Conservation (phyloP, 345 rosid species). For the Noccaea caerulescens region DNA sequence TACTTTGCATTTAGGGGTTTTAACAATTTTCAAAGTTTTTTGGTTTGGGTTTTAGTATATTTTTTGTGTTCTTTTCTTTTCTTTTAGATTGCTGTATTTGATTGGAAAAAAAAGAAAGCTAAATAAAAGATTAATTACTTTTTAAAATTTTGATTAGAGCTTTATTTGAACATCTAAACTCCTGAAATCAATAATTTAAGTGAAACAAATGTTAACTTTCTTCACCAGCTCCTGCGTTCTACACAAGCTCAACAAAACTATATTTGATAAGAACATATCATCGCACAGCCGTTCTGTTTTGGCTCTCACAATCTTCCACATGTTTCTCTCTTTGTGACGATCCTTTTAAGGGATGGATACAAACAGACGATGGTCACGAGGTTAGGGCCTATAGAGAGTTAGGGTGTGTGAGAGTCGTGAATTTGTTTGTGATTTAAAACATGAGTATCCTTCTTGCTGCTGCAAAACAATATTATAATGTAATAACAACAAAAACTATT, state of each 20-base stretch:
- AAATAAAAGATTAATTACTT: conserved; percentile 9
- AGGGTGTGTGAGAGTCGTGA: conserved; percentile 23
- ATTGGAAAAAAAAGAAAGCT: neutral
- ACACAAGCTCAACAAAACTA: neutral
- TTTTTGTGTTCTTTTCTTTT: neutral
- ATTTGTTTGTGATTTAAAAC: conserved; percentile 12
- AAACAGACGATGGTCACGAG: conserved; percentile 12
- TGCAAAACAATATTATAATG: neutral
- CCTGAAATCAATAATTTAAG: neutral
- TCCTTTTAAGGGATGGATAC: conserved; percentile 1
- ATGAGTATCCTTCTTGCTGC: conserved; percentile 12
- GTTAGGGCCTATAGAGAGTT: conserved; percentile 1
- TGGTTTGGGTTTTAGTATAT: conserved; percentile 16
- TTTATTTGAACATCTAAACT: neutral
- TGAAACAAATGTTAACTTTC: too few species aligned
- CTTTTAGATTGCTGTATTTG: conserved; percentile 10
- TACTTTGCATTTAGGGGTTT: conserved; percentile 16
- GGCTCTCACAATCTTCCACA: conserved; percentile 12
- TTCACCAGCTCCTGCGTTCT: neutral
- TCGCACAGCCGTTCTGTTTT: neutral
- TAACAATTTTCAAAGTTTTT: conserved; percentile 18
- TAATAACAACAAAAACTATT: neutral
- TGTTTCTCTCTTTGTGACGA: conserved; percentile 14
- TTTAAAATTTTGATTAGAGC: neutral
- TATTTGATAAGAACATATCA: neutral